Evolutionary conservation across 306 rosid genomes (phyloP).

Genomic region (Chamaecrista fasciculata): DNA sequence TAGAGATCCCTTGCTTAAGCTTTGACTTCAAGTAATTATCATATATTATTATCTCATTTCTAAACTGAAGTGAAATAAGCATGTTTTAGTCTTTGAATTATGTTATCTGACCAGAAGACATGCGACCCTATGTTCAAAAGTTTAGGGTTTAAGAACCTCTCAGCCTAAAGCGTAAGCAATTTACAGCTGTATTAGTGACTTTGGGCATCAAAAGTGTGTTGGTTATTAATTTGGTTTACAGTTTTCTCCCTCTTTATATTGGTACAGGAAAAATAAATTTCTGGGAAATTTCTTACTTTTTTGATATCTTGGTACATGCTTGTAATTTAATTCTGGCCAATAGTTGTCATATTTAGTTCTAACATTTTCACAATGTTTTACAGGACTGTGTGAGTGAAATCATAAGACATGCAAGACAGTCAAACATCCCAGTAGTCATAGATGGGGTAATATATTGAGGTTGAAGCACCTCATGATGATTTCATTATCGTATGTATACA

Average conservation of each 20-base stretch:
- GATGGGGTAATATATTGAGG: slow-evolving; percentile 65
- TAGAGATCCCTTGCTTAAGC: slow-evolving; percentile 5
- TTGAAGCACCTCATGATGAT: not conserved
- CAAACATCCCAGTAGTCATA: slow-evolving; percentile 65
- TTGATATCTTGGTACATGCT: not conserved
- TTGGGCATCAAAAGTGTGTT: slow-evolving; percentile 3
- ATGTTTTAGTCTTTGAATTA: not conserved
- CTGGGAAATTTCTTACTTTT: not conserved
- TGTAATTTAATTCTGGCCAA: not conserved
- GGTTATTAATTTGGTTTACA: not conserved
- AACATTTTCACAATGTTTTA: slow-evolving; percentile 27
- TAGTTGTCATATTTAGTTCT: slow-evolving; percentile 21
- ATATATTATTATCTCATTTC: not conserved
- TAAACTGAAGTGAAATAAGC: not conserved
- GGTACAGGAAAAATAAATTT: not conserved
- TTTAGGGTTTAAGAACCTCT: not conserved
- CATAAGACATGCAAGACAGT: slow-evolving; percentile 69
- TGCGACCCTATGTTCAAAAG: not conserved
- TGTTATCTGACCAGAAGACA: not conserved
- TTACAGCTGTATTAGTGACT: not conserved
- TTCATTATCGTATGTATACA: not conserved
- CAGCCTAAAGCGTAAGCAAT: not conserved
- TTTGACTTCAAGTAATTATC: slow-evolving; percentile 24
- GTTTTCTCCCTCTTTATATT: not conserved
- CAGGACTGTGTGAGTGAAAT: slow-evolving; percentile 82